Percentiles rank a stretch among this genome's conserved stretches.
phyloP scores from a whole-genome alignment of 139 green algal species.

The Tetraselmis striata region DNA sequence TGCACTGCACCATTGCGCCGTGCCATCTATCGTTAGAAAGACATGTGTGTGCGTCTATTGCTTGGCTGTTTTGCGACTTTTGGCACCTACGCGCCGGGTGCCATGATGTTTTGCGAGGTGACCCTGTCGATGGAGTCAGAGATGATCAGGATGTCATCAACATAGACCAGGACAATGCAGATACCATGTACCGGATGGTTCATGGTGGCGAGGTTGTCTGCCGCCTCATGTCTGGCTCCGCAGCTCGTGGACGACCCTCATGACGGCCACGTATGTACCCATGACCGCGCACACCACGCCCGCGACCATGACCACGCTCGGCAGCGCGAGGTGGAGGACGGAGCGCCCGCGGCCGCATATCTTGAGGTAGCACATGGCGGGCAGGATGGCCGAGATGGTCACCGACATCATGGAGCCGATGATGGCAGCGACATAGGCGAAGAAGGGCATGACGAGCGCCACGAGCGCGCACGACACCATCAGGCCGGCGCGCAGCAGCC shows the following conservation, averaged over 20 bases:
- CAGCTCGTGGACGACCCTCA: background rate
- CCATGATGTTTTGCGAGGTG: background rate
- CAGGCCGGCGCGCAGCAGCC: slow-evolving; percentile 26
- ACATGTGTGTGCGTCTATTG: too few relatives aligned
- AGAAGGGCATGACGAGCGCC: slow-evolving; percentile 40
- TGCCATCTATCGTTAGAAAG: too few relatives aligned
- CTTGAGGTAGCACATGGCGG: slow-evolving; percentile 37
- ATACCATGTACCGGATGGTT: background rate
- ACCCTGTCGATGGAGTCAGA: too few relatives aligned
- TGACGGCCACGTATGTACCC: background rate
- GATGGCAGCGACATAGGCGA: slow-evolving; percentile 47
- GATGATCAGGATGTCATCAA: too few relatives aligned
- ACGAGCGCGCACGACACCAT: slow-evolving; percentile 28
- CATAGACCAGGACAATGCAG: too few relatives aligned
- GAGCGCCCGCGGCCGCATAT: background rate
- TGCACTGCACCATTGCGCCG: too few relatives aligned
- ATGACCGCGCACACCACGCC: background rate
- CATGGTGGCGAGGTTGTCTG: background rate
- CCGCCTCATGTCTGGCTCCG: background rate
- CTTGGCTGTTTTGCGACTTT: background rate
- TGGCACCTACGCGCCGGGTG: background rate
- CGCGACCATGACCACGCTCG: background rate
- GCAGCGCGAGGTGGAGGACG: background rate
- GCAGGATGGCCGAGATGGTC: slow-evolving; percentile 41
- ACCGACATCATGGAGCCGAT: slow-evolving; percentile 49